Conservation (phyloP, 352 stramenopile species). For the Globisporangium carolinianum region DNA sequence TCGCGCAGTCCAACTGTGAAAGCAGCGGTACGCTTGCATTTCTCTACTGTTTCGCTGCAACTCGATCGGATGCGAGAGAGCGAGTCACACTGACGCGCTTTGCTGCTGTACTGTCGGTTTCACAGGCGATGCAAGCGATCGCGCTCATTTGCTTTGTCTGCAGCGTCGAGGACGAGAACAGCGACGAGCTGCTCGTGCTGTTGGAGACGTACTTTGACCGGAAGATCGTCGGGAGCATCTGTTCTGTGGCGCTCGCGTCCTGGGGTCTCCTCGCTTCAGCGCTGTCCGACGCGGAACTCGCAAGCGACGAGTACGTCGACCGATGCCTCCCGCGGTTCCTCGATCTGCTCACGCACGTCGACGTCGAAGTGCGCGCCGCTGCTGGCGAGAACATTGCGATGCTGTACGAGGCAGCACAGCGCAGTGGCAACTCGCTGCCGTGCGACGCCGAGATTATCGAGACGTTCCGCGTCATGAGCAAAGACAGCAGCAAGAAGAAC, state of each 20-base stretch:
- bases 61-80: neutral
- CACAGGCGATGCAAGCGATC: constrained; percentile 39
- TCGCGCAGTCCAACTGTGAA: constrained; percentile 57
- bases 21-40: constrained; percentile 32
- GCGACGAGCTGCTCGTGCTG: constrained; percentile 48
- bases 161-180: constrained; percentile 74
- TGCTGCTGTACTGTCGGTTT: constrained; percentile 19
- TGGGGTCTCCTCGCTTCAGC: constrained; percentile 71
- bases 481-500: constrained; percentile 86
- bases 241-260: constrained; percentile 50
- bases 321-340: constrained; percentile 68
- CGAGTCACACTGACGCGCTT: neutral
- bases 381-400: constrained; percentile 84
- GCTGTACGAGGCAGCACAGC: constrained; percentile 61
- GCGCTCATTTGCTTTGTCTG: constrained; percentile 73
- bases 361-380: constrained; percentile 74
- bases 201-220: constrained; percentile 65
- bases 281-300: constrained; percentile 44
- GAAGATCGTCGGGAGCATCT: constrained; percentile 60
- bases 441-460: constrained; percentile 65
- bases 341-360: constrained; percentile 62
- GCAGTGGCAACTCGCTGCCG: constrained; percentile 35
- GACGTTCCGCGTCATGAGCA: constrained; percentile 74
- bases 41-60: neutral
- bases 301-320: constrained; percentile 45